Base-by-base conservation (phyloP, 2,329 filamentous ascomycete genomes). In the Gnomoniopsis smithogilvyi region DNA sequence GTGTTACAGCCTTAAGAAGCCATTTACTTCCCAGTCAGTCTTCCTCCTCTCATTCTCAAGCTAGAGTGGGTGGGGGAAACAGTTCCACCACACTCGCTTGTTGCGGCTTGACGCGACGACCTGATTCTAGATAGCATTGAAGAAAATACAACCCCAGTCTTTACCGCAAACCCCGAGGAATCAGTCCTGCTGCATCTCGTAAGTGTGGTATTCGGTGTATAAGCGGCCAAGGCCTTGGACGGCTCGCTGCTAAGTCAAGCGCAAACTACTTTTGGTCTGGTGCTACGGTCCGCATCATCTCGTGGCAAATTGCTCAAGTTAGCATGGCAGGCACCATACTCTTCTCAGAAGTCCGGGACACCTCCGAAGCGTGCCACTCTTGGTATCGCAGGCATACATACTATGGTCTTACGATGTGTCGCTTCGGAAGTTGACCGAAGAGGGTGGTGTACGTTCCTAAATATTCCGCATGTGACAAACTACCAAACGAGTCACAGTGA, bases 101-200 rank as follows among this genome's bases (percentile, higher is more conserved):
- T 24, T 11, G 53, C 34, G 36, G 19, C 14, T 48, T 22, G 30
- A 7, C 26, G 24, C 34, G 30, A 7, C 26, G 24, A 10, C 10
- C 33, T 2, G 15, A 21, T 22, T 7, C 15, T 43, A 58, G 22
- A 14, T 33, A 30, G 22, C 10, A 14, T 10, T 51, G 26, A 62
- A 62, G 57, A 62, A 51, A 62, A 62, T 62, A 62, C 19, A 62
- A 10, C 52, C 36, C 59, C 60, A 62, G 60, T 62, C 60, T 15
- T 54, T 62, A 60, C 60, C 45, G 56, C 41, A 6, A 41, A 7
- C 12, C 11, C 11, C 6, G 6, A 19, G 45, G 4, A 30, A 4
- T 30, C 4, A 30, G 26, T 30, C 26, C 26, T 30, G 8, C 26
- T 8, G 8, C 8, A 14, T 41, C 38, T 41, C 6, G 38, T 41